These are phyloP conservation scores for Sinapis alba DNA, from an alignment of 441 rosid genomes.

Conservation along the genomic window DNA sequence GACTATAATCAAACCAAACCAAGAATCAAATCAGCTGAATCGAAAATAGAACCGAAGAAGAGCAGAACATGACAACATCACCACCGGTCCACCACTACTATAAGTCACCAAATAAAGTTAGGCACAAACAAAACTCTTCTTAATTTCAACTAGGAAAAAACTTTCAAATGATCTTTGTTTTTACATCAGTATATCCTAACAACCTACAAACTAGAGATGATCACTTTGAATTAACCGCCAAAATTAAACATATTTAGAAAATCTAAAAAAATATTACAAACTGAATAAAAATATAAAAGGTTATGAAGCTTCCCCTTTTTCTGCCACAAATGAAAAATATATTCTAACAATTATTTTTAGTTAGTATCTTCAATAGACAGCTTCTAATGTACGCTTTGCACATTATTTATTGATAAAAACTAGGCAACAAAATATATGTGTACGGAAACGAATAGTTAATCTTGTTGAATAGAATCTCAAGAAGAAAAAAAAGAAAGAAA, in stretches of 20 bases:
- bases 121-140: background rate
- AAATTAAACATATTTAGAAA: background rate
- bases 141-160: background rate
- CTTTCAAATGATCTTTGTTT: background rate
- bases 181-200: background rate
- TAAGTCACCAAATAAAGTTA: background rate
- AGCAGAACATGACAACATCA: too few relatives aligned
- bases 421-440: background rate
- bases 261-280: too few relatives aligned
- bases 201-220: background rate
- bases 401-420: background rate
- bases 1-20: background rate
- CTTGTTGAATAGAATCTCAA: slow-evolving; percentile 11
- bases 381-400: slow-evolving; percentile 4
- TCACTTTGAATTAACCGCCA: too few relatives aligned
- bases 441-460: slow-evolving; percentile 23
- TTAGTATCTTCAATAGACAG: background rate
- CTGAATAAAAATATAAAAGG: too few relatives aligned
- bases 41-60: too few relatives aligned
- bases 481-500: background rate
- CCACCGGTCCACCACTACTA: background rate
- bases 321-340: background rate
- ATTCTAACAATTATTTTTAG: background rate
- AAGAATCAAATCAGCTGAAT: too few relatives aligned
- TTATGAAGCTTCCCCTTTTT: background rate